Conservation (phyloP, 352 stramenopile species). For the Globisporangium megalacanthum region DNA sequence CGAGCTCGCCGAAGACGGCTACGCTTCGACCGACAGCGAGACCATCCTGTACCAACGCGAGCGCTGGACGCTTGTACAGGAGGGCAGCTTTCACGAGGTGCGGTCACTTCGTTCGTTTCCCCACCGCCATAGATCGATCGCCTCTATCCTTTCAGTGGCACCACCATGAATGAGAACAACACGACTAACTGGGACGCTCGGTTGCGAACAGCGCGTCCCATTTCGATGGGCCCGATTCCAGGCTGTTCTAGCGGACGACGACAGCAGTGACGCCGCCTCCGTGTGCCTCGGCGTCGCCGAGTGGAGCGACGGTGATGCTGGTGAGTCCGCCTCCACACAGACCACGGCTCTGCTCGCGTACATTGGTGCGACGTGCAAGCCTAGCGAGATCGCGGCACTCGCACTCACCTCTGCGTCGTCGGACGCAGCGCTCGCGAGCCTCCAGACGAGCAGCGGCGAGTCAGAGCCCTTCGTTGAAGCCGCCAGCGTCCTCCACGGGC, state of each 20-base stretch:
- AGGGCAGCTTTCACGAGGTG: slow-evolving; percentile 9
- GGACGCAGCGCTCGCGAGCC: slow-evolving; percentile 5
- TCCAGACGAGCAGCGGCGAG: slow-evolving; percentile 9
- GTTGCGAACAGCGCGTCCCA: slow-evolving; percentile 5
- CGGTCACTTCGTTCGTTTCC: not conserved
- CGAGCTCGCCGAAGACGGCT: not conserved
- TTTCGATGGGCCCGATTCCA: slow-evolving; percentile 30
- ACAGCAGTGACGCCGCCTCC: slow-evolving; percentile 2
- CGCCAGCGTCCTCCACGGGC: slow-evolving; percentile 6
- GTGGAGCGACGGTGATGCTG: slow-evolving; percentile 15
- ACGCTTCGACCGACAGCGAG: slow-evolving; percentile 4
- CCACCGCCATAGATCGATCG: too few relatives aligned
- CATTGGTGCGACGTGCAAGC: slow-evolving; percentile 9
- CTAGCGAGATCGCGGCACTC: slow-evolving; percentile 26
- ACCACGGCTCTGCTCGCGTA: slow-evolving; percentile 1
- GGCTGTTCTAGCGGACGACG: not conserved
- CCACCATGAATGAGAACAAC: too few relatives aligned
- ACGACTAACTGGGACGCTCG: too few relatives aligned
- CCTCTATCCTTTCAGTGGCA: not conserved
- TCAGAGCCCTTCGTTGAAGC: slow-evolving; percentile 17
- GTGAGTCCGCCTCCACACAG: not conserved
- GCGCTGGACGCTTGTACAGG: slow-evolving; percentile 13
- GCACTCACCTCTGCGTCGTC: slow-evolving; percentile 20
- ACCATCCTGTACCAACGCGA: slow-evolving; percentile 11
- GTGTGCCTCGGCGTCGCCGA: slow-evolving; percentile 23